Conservation (phyloP, 1,284 basidiomycete species). For the Amylostereum areolatum region DNA sequence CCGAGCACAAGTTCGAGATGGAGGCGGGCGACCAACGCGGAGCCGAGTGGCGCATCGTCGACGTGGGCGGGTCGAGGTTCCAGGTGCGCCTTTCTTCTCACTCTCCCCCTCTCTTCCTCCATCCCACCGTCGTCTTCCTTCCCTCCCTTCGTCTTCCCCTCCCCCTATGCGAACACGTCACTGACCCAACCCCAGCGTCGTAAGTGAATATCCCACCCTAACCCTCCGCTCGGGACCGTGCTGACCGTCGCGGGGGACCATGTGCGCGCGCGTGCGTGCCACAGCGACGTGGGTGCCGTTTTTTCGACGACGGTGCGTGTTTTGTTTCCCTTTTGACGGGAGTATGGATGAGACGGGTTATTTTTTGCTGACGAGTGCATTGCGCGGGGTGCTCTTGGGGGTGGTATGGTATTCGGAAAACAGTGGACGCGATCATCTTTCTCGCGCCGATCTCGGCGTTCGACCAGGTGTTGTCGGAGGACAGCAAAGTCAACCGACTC, state of each 20-base stretch:
- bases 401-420: too few species aligned
- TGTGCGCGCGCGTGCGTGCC: not conserved
- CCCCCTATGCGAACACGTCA: not conserved
- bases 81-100: constrained; percentile 41
- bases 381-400: too few species aligned
- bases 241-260: too few species aligned
- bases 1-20: constrained; percentile 75
- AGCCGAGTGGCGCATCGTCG: constrained; percentile 74
- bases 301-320: constrained; percentile 61
- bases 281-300: constrained; percentile 67
- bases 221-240: too few species aligned
- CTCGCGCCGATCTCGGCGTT: constrained; percentile 76
- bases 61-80: constrained; percentile 72
- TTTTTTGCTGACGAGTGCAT: constrained; percentile 22
- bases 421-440: constrained; percentile 69
- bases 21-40: constrained; percentile 68
- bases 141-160: not conserved
- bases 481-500: constrained; percentile 63
- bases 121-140: constrained; percentile 16
- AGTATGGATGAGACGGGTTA: constrained; percentile 1
- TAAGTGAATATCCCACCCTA: too few species aligned
- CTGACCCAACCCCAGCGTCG: too few species aligned
- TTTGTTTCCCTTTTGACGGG: not conserved
- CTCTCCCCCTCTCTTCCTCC: constrained; percentile 6
- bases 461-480: constrained; percentile 70